Base-by-base conservation (phyloP, 2,329 filamentous ascomycete genomes). In the Xylariales sp. region DNA sequence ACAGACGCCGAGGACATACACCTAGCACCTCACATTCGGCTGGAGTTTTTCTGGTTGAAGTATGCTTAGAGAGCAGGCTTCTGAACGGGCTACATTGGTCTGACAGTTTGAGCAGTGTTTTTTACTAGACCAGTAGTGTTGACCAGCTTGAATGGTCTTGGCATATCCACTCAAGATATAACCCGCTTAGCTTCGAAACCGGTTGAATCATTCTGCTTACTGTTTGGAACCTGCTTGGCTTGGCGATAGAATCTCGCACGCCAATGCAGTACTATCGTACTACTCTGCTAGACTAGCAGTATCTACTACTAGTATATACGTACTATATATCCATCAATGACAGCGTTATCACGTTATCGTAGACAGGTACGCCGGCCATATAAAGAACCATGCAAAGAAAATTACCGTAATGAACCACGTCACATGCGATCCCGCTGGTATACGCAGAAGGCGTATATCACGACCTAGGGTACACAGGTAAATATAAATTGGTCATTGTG, bases 91-190 rank as follows among this genome's bases (percentile, higher is more conserved):
- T 48, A 67, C 49, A 54, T 64, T 52, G 49, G 65, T 60, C 39
- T 61, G 45, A 45, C 32, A 54, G 46, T 50, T 62, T 55, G 18
- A 6, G 6, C 28, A 16, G 46, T 41, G 39, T 54, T 9, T 30
- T 48, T 59, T 43, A 23, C 23, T 23, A 23, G 23, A 23, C 23
- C 23, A 23, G 23, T 64, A 64, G 60, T 55, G 58, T 64, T 46
- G 39, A 60, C 43, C 46, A 58, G 34, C 53, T 52, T 52, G 54
- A n/a, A 30, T 50, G 16, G 36, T 46, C 66, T 68, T 68, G 66
- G 66, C 62, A 68, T 53, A 57, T 30, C 66, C 62, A 65, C 62
- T 62, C 54, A 39, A 62, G 41, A 65, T 55, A 58, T 65, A 68
- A 65, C 52, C 52, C 52, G 58, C 54, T 65, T 68, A 59, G 53